Evolutionary conservation across 495 filamentous ascomycete species (phyloP).

Genomic region (Penicillium macrosclerotiorum): DNA sequence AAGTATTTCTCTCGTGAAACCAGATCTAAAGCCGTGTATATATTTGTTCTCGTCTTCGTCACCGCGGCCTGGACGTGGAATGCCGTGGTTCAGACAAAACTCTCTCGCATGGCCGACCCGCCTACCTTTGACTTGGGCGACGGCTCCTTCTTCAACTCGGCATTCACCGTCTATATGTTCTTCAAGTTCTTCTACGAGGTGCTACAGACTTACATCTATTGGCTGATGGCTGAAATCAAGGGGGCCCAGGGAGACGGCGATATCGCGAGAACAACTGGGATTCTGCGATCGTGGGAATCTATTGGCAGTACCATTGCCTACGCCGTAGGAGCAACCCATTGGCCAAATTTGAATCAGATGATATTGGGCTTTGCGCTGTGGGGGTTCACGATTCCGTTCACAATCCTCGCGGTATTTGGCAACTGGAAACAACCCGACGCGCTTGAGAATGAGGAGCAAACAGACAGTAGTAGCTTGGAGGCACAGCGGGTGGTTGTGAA

Average conservation of each 20-base stretch:
- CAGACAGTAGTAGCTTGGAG: constrained; percentile 13
- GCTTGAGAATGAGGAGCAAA: constrained; percentile 1
- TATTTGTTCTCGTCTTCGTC: constrained; percentile 14
- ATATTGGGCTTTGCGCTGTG: constrained; percentile 15
- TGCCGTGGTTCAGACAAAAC: constrained; percentile 12
- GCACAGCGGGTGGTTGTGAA: constrained; percentile 11
- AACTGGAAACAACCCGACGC: constrained; percentile 9
- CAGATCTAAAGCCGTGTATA: constrained; percentile 13
- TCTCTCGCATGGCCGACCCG: constrained; percentile 15
- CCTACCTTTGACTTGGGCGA: constrained; percentile 20
- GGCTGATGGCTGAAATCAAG: constrained; percentile 24
- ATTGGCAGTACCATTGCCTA: constrained; percentile 50
- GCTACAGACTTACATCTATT: constrained; percentile 41
- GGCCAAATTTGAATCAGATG: constrained; percentile 22
- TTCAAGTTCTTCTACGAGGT: constrained; percentile 43
- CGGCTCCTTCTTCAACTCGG: constrained; percentile 20
- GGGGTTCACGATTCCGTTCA: constrained; percentile 20
- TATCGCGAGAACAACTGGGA: constrained; percentile 46
- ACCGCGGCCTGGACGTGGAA: constrained; percentile 20
- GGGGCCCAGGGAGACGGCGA: constrained; percentile 36
- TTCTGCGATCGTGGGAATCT: constrained; percentile 49
- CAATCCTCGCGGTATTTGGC: constrained; percentile 15
- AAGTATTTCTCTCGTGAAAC: constrained; percentile 27
- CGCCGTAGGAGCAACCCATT: constrained; percentile 42
- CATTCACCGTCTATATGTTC: constrained; percentile 21